Evolutionary conservation across 371 early-diverging fungal genomes (phyloP).

Genomic region (Sporodiniella umbellata): DNA sequence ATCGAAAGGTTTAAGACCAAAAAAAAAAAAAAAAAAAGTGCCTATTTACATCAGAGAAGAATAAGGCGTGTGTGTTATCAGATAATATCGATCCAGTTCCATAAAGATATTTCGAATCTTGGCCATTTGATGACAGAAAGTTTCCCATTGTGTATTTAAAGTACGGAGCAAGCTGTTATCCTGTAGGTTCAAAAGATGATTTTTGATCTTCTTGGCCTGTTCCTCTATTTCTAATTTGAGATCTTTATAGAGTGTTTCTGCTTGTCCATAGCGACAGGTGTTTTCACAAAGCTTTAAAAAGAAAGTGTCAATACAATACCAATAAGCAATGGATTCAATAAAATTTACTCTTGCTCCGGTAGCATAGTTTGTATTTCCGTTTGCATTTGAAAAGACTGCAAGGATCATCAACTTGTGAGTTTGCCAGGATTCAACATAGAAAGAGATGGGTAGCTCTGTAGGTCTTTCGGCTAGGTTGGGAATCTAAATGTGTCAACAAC

Average conservation of each 20-base stretch:
- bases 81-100: conserved; percentile 89
- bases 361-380: not conserved
- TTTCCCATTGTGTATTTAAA: conserved; percentile 48
- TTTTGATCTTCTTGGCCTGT: conserved; percentile 9
- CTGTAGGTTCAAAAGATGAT: not conserved
- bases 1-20: not conserved
- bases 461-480: conserved; percentile 34
- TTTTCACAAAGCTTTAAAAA: conserved; percentile 63
- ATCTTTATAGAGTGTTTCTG: conserved; percentile 57
- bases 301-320: too few relatives aligned
- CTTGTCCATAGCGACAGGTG: conserved; percentile 76
- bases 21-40: not conserved
- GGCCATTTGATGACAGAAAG: conserved; percentile 20
- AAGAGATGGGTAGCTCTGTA: conserved; percentile 62
- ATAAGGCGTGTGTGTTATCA: conserved; percentile 66
- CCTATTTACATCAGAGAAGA: conserved; percentile 63
- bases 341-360: conserved; percentile 1
- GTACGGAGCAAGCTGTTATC: conserved; percentile 1
- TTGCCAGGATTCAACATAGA: conserved; percentile 60
- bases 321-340: not conserved
- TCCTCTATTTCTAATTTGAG: conserved; percentile 55
- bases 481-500: not conserved
- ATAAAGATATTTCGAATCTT: conserved; percentile 84
- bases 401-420: conserved; percentile 59
- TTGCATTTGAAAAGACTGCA: conserved; percentile 19